These are phyloP conservation scores for Metschnikowia peoriensis DNA, from an alignment of 805 yeast genomes.

Conservation along the genomic window DNA sequence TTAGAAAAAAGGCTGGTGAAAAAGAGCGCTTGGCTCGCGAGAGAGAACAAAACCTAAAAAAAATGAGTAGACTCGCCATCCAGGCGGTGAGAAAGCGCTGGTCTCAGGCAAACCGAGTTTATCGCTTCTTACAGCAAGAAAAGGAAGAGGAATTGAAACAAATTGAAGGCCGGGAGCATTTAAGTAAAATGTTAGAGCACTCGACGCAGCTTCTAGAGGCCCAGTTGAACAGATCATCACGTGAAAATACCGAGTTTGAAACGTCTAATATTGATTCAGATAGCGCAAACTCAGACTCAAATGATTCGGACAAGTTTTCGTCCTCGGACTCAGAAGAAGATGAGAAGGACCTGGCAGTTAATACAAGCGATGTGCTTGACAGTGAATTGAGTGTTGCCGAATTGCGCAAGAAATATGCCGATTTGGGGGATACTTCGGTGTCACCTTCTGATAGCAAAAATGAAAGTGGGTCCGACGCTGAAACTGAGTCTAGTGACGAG, in stretches of 20 bases:
- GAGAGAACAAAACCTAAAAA: slow-evolving; percentile 64
- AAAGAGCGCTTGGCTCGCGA: slow-evolving; percentile 78
- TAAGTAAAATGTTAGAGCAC: slow-evolving; percentile 84
- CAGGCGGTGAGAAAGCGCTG: slow-evolving; percentile 87
- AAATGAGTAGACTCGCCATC: slow-evolving; percentile 76
- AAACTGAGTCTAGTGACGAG: slow-evolving; percentile 4
- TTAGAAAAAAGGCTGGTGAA: slow-evolving; percentile 82
- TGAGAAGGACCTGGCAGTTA: neutral
- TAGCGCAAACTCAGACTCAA: slow-evolving; percentile 22
- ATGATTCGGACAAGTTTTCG: slow-evolving; percentile 21
- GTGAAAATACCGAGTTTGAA: slow-evolving; percentile 28
- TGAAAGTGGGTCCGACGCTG: slow-evolving; percentile 11
- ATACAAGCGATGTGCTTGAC: slow-evolving; percentile 33
- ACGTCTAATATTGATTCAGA: slow-evolving; percentile 18
- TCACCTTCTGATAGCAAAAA: slow-evolving; percentile 18
- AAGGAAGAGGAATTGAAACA: slow-evolving; percentile 79
- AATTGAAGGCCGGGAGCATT: slow-evolving; percentile 79
- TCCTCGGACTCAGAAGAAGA: slow-evolving; percentile 19
- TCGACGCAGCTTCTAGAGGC: slow-evolving; percentile 89
- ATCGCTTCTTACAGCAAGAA: slow-evolving; percentile 66
- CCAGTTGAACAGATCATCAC: slow-evolving; percentile 50
- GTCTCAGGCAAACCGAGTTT: slow-evolving; percentile 84
- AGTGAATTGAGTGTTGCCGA: slow-evolving; percentile 53
- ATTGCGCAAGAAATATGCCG: slow-evolving; percentile 54
- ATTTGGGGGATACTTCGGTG: slow-evolving; percentile 25